Evolutionary conservation across 805 yeast genomes (phyloP), one percentile per base, ranked within the genome.

Genomic region (Lachancea lanzarotensis): DNA sequence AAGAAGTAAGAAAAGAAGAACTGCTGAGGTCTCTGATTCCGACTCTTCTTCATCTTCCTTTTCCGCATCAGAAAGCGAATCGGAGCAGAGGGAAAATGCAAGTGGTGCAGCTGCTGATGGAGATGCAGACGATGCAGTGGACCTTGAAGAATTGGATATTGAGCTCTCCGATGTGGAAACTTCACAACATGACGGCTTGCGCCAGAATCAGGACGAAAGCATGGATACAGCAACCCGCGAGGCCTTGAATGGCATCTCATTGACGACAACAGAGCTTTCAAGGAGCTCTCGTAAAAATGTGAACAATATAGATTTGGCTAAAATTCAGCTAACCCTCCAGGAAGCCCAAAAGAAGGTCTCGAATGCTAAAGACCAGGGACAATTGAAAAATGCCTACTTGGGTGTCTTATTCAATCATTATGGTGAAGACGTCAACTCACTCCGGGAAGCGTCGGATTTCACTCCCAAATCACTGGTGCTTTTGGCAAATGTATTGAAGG

Each of bases 1-100:
- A 55, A 75, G 85, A 50, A 72, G 82, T 57, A 82, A 82, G 75
- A 83, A 82, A 78, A 80, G 89, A 77, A 82, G 90, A 79, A 83
- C 91, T 0, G 87, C 82, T 42, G 88, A 81, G 52, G 77, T 80
- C 26, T 81, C 84, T 0, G 74, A 76, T 15, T 44, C 47, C 27
- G 47, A 44, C n/a, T 44, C 45, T 12, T 31, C 40, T 10, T 42
- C 45, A 22, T 69, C 74, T 1, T 65, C 70, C 25, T 22, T 8
- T 2, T 65, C 73, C 1, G 57, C 65, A 3, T 52, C 61, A 13
- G 49, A 52, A 19, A 57, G 66, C 13, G 69, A 65, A 10, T 52
- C 56, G 32, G 68, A 57, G 42, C 31, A 29, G 15, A 29, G 18
- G 15, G 52, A 45, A 37, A 38, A 44, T 13, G n/a, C 18, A 15